Conservation (phyloP, 371 early-diverging fungal genomes). For the Parasitella parasitica region DNA sequence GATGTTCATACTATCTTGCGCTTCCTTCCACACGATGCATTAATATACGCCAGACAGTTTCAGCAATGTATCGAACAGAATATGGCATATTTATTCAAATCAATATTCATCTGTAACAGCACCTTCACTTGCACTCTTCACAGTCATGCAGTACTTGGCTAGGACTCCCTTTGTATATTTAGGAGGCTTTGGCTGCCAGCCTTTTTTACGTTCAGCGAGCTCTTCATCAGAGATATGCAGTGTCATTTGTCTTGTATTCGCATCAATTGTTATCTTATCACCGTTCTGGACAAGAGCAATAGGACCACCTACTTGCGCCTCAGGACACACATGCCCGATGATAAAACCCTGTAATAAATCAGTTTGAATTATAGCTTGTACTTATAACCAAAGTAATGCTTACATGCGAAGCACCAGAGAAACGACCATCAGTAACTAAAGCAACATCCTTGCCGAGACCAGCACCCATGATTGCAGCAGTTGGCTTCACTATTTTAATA, state of each 20-base stretch:
- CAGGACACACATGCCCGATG: constrained; percentile 97
- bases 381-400: constrained; percentile 7
- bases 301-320: constrained; percentile 96
- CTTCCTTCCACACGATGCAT: too few species aligned
- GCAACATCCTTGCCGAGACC: constrained; percentile 97
- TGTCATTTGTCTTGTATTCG: constrained; percentile 71
- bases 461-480: constrained; percentile 97
- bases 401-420: constrained; percentile 95
- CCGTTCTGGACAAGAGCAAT: constrained; percentile 89
- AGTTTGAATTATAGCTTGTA: too few species aligned
- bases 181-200: constrained; percentile 78
- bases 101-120: constrained; percentile 82
- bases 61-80: too few species aligned
- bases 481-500: constrained; percentile 74
- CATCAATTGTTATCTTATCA: constrained; percentile 87
- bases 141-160: constrained; percentile 87
- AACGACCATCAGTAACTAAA: constrained; percentile 94
- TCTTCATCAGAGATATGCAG: constrained; percentile 78
- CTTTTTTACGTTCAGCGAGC: constrained; percentile 62
- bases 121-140: constrained; percentile 80
- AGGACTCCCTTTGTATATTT: constrained; percentile 89
- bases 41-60: too few species aligned
- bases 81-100: too few species aligned
- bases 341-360: constrained; percentile 80
- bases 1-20: too few species aligned